Evolutionary conservation across 2,329 filamentous ascomycete genomes (phyloP), one percentile per base, ranked within the genome.

Genomic region (Hypoxylon rubiginosum): DNA sequence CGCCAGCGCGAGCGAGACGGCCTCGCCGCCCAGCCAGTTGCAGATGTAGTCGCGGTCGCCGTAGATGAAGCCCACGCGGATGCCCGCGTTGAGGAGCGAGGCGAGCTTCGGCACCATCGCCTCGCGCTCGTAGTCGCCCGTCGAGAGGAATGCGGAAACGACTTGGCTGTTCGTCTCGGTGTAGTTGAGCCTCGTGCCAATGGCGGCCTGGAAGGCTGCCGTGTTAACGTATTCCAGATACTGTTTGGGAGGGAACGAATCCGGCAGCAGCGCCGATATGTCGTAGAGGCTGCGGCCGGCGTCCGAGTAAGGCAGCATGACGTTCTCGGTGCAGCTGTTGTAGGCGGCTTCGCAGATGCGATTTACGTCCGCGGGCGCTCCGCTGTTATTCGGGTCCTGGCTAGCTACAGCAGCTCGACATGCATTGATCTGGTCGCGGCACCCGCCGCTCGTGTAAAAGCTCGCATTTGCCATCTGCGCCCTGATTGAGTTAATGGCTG

Each of bases 151-250:
- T 0, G 80, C 83, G 1, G 71, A 58, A 11, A 77, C 77, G 1
- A 86, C 84, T 7, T 80, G 78, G 3, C 72, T 58, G 24, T 77
- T 79, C 2, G 76, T 75, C n/a, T 79, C 74, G 2, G 86, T 85
- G 77, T 82, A 89, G 73, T 90, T 89, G 26, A 88, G 75, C 0
- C 84, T 84, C 0, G 87, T 83, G 8, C 88, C 88, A 5, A 90
- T 81, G 0, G 83, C 84, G 2, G 76, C 74, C 69, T 89, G 87
- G 0, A 89, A 84, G 67, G 82, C 81, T 2, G 81, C 76, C 57
- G 85, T 82, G 71, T 85, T 87, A 41, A 90, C 78, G 74, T 82
- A 90, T 4, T 85, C 86, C 2, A 82, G 72, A 69, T 83, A 84
- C 72, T 83, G 86, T n/a, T 80, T 77, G 0, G 81, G 78, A 0